These are phyloP conservation scores for Cichorium intybus DNA, from an alignment of 140 eudicot species.

Conservation along the genomic window DNA sequence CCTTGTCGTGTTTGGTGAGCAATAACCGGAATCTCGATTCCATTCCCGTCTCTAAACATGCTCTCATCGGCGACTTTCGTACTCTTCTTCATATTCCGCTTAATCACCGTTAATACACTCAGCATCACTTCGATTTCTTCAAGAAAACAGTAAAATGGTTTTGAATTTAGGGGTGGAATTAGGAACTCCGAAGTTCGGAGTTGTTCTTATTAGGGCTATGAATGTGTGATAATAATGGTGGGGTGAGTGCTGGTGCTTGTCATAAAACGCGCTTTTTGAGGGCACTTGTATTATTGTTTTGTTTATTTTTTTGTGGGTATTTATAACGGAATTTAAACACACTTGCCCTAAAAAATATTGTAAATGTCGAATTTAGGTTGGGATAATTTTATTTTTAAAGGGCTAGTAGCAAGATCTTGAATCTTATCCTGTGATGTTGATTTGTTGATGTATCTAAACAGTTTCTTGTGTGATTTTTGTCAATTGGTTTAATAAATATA, in stretches of 20 bases:
- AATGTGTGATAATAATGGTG: conserved; percentile 32
- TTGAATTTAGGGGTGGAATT: conserved; percentile 19
- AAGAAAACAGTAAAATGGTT: conserved; percentile 3
- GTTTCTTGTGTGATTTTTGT: conserved; percentile 19
- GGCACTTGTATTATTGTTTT: conserved; percentile 12
- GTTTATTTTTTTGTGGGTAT: conserved; percentile 8
- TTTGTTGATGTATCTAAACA: neutral
- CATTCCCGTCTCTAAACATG: conserved; percentile 47
- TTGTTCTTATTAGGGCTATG: conserved; percentile 21
- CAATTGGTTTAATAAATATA: too few species aligned
- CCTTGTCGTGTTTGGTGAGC: conserved; percentile 30
- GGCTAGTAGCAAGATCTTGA: conserved; percentile 9
- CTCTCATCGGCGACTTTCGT: conserved; percentile 58
- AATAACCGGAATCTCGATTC: conserved; percentile 35
- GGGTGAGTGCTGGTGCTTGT: conserved; percentile 47
- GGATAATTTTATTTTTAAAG: conserved; percentile 1
- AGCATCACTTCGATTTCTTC: neutral
- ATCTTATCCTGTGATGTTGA: conserved; percentile 11
- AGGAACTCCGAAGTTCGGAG: neutral
- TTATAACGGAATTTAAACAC: conserved; percentile 21
- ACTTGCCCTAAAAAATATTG: conserved; percentile 7
- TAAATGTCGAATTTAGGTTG: conserved; percentile 13
- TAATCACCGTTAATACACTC: conserved; percentile 23
- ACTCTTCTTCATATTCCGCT: conserved; percentile 43
- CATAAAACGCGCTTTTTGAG: conserved; percentile 33